Evolutionary conservation across 1,284 basidiomycete genomes (phyloP).

Genomic region (Puccinia polysora): DNA sequence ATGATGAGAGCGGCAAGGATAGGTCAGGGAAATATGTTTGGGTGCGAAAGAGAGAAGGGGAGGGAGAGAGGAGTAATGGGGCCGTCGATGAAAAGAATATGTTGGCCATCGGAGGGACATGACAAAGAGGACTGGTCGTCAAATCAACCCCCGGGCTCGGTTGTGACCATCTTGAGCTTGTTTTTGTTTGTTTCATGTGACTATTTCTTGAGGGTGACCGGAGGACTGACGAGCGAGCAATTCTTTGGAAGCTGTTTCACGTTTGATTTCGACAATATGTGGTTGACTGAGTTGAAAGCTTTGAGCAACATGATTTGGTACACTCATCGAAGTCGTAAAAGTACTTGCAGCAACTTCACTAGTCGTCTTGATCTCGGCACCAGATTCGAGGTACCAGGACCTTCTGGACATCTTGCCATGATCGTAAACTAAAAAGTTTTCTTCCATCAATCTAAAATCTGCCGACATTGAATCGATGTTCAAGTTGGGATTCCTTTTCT

Average conservation of each 20-base stretch:
- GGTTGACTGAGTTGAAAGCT: slow-evolving; percentile 15
- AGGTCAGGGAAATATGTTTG: too few relatives aligned
- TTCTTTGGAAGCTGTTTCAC: slow-evolving; percentile 1
- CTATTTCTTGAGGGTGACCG: too few relatives aligned
- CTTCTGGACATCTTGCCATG: slow-evolving; percentile 63
- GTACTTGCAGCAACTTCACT: neutral
- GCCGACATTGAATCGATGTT: slow-evolving; percentile 75
- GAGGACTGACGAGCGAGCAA: neutral
- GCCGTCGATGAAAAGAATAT: too few relatives aligned
- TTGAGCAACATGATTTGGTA: neutral
- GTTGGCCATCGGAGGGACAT: too few relatives aligned
- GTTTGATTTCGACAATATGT: slow-evolving; percentile 31
- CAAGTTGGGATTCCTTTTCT: slow-evolving; percentile 81
- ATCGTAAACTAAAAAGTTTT: slow-evolving; percentile 78
- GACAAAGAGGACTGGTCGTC: too few relatives aligned
- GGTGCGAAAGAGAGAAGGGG: too few relatives aligned
- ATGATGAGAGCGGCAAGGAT: too few relatives aligned
- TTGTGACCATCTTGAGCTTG: too few relatives aligned
- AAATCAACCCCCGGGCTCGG: too few relatives aligned
- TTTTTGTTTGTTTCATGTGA: too few relatives aligned
- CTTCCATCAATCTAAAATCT: slow-evolving; percentile 96
- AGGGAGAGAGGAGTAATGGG: too few relatives aligned
- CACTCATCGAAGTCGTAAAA: slow-evolving; percentile 7
- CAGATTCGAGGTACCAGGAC: slow-evolving; percentile 68
- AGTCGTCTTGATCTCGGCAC: slow-evolving; percentile 3